Evolutionary conservation across 1,284 basidiomycete species (phyloP).

Genomic region (Austroboletus niveus): DNA sequence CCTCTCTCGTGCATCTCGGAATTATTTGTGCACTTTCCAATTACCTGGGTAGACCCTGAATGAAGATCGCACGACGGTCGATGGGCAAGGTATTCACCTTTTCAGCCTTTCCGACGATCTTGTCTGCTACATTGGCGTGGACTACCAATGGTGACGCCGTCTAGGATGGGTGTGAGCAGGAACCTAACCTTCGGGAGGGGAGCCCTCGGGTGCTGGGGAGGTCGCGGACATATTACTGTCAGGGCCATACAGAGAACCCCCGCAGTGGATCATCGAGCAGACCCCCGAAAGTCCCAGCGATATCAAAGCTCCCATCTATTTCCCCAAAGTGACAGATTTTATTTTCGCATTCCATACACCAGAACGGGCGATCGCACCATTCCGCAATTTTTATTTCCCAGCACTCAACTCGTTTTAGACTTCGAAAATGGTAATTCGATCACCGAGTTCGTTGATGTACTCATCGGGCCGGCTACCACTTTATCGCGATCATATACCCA

Average conservation of each 20-base stretch:
- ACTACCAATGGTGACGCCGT: conserved; percentile 45
- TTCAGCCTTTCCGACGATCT: conserved; percentile 36
- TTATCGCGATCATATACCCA: conserved; percentile 30
- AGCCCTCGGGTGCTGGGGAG: conserved; percentile 33
- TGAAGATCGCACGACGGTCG: not conserved
- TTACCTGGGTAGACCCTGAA: conserved; percentile 35
- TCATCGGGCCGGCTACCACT: conserved; percentile 30
- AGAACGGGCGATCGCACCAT: conserved; percentile 44
- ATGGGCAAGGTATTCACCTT: conserved; percentile 36
- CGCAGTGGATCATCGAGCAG: conserved; percentile 34
- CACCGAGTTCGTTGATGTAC: conserved; percentile 41
- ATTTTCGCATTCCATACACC: conserved; percentile 46
- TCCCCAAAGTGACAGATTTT: conserved; percentile 49
- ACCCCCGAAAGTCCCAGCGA: conserved; percentile 20
- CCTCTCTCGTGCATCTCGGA: conserved; percentile 26
- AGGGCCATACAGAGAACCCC: conserved; percentile 45
- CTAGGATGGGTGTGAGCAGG: conserved; percentile 18
- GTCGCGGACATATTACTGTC: conserved; percentile 28
- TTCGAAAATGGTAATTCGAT: conserved; percentile 48
- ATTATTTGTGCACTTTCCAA: conserved; percentile 49
- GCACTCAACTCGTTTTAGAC: conserved; percentile 51
- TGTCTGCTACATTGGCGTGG: conserved; percentile 35
- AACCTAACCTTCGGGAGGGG: conserved; percentile 31
- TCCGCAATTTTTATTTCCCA: conserved; percentile 49
- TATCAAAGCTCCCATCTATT: conserved; percentile 37